These are phyloP conservation scores for Vigna reflexopilosa DNA, from an alignment of 306 rosid genomes.

Conservation along the genomic window DNA sequence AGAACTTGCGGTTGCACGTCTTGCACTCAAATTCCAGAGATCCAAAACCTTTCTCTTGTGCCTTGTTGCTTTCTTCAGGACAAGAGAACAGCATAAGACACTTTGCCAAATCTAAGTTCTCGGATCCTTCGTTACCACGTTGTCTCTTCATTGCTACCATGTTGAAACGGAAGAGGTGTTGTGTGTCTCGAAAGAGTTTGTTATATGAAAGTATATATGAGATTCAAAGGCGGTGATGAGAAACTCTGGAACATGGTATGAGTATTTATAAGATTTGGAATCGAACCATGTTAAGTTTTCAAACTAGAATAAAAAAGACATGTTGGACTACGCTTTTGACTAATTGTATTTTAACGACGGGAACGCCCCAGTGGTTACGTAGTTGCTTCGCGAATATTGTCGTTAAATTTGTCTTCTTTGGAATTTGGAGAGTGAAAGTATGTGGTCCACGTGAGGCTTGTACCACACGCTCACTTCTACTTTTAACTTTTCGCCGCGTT, in stretches of 20 bases:
- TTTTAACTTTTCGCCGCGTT: conserved; percentile 38
- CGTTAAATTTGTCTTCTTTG: background rate
- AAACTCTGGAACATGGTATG: background rate
- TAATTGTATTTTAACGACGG: background rate
- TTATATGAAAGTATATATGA: background rate
- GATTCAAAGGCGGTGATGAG: conserved; percentile 21
- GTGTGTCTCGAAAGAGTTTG: background rate
- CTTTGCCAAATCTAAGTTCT: conserved; percentile 47
- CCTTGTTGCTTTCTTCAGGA: conserved; percentile 37
- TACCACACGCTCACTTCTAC: background rate
- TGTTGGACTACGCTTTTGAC: conserved; percentile 41
- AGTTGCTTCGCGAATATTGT: background rate
- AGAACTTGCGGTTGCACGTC: conserved; percentile 75
- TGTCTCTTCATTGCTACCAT: conserved; percentile 25
- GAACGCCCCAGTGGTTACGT: background rate
- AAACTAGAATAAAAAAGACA: background rate
- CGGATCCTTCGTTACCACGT: conserved; percentile 55
- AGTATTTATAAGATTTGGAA: conserved; percentile 39
- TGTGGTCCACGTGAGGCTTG: conserved; percentile 13
- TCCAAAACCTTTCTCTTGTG: conserved; percentile 35
- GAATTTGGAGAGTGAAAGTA: background rate
- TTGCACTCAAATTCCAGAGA: conserved; percentile 66
- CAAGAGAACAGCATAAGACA: conserved; percentile 54
- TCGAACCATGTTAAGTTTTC: background rate
- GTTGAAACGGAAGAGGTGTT: background rate